Conservation (phyloP, 2,329 filamentous ascomycete species). For the Phialocephala subalpina region DNA sequence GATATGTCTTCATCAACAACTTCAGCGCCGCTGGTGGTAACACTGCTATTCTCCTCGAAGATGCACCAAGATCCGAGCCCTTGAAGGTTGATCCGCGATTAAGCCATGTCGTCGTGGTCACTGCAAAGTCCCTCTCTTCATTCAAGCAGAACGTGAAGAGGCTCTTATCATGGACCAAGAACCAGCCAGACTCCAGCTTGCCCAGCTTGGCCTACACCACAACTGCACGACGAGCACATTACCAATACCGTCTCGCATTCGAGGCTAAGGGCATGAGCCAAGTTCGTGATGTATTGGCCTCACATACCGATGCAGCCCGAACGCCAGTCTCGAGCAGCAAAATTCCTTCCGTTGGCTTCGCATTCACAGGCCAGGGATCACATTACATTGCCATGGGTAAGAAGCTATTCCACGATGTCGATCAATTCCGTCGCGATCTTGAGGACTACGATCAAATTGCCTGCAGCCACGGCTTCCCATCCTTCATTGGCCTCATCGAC, state of each 20-base stretch:
- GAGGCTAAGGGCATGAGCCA: constrained; percentile 46
- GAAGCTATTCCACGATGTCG: constrained; percentile 48
- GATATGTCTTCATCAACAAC: constrained; percentile 59
- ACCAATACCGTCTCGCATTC: constrained; percentile 25
- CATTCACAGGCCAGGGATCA: constrained; percentile 55
- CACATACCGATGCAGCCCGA: constrained; percentile 14
- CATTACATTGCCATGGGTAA: constrained; percentile 43
- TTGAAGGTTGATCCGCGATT: constrained; percentile 12
- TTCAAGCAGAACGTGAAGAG: constrained; percentile 20
- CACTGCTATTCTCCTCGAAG: constrained; percentile 30
- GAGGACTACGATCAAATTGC: constrained; percentile 37
- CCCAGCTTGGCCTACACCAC: constrained; percentile 16
- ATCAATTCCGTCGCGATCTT: constrained; percentile 37
- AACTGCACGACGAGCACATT: constrained; percentile 20
- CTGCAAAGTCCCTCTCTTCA: constrained; percentile 19
- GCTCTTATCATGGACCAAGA: constrained; percentile 16
- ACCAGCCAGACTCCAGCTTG: constrained; percentile 14
- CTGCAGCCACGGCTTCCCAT: constrained; percentile 37
- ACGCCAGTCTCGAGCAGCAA: constrained; percentile 21
- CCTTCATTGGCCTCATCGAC: constrained; percentile 49
- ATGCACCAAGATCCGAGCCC: constrained; percentile 21
- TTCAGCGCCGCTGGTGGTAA: constrained; percentile 49
- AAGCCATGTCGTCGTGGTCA: constrained; percentile 14
- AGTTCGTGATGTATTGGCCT: constrained; percentile 14
- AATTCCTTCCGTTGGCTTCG: constrained; percentile 43